Percentiles rank a stretch among this genome's conserved stretches.
phyloP scores from a whole-genome alignment of 495 filamentous ascomycete species.

The Evernia prunastri region DNA sequence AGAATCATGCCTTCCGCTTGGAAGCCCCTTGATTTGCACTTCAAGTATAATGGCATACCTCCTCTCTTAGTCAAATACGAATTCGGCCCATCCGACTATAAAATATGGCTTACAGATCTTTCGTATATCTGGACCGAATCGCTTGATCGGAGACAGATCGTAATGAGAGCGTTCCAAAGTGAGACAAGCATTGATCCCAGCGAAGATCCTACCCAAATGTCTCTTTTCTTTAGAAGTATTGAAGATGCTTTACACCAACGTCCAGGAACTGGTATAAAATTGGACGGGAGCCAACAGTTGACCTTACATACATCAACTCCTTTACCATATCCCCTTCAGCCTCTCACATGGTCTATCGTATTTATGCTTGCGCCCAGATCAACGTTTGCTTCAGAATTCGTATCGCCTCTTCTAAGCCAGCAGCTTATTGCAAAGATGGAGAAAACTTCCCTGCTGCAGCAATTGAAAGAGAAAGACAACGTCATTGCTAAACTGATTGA shows the following conservation, averaged over 20 bases:
- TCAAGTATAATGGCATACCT: conserved; percentile 30
- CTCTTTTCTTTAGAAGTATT: conserved; percentile 67
- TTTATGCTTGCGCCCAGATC: conserved; percentile 50
- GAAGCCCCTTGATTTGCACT: conserved; percentile 32
- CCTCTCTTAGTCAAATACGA: conserved; percentile 49
- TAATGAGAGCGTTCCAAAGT: conserved; percentile 56
- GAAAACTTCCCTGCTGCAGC: conserved; percentile 48
- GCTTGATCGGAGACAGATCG: conserved; percentile 55
- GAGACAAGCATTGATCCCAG: conserved; percentile 80
- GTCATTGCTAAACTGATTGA: conserved; percentile 70
- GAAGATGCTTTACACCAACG: conserved; percentile 50
- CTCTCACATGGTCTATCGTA: conserved; percentile 62
- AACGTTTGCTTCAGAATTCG: conserved; percentile 52
- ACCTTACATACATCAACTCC: conserved; percentile 51
- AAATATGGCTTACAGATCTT: conserved; percentile 74
- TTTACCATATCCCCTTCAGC: conserved; percentile 59
- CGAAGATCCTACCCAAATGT: conserved; percentile 64
- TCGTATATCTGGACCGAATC: conserved; percentile 77
- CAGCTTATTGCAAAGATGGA: conserved; percentile 46
- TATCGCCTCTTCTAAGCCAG: conserved; percentile 62
- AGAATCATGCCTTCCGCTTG: conserved; percentile 37
- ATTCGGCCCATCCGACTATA: conserved; percentile 54
- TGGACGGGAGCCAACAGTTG: conserved; percentile 37
- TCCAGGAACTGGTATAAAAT: conserved; percentile 33
- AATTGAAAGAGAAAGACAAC: conserved; percentile 69